Evolutionary conservation across 768 basidiomycete genomes (phyloP), one percentile per base, ranked within the genome.

Genomic region (Mycena chlorophos): DNA sequence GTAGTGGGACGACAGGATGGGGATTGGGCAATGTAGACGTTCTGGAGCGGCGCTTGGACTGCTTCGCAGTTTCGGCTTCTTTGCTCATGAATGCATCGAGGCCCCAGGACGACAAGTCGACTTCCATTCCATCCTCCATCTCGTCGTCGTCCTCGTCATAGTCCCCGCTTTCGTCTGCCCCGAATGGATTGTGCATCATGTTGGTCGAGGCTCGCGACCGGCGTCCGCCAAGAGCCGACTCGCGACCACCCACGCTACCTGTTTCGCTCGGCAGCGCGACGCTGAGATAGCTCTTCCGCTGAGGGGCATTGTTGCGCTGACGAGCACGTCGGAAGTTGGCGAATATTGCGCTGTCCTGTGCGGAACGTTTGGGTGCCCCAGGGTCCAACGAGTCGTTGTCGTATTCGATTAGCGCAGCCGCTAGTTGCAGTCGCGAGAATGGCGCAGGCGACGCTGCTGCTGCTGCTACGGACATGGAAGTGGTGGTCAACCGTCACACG

Each of bases 351-450:
- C 90, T 92, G 56, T 93, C 89, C 40, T 91, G 82, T 3, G 91
- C 91, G 45, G 82, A 86, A 52, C 79, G 81, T 59, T 75, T 72
- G 6, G 84, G 83, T 12, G 74, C 78, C 49, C 83, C 71, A 5
- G 86, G 86, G 67, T 91, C 77, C n/a, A 79, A 74, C 30, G 81
- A 77, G 68, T 94, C 91, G 61, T 94, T 94, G 78, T 95, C 93
- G 68, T 95, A 95, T 71, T 95, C 93, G 94, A 59, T 19, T 55
- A 94, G 72, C 22, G 91, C 91, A 40, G 92, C 92, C 8, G 91
- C 92, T 50, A 94, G 78, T 70, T 94, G 91, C 59, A 93, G 74
- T 58, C 92, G 86, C 52, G 91, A 94, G 71, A 94, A 93, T 2
- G 78, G 75, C 39, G 78, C 72, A 53, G 76, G 66, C 62, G 72